A percentile compares a stretch with the other conserved stretches of the same genome.
Evolutionary conservation across 805 yeast genomes (phyloP).

Genomic region (Starmerella lactis-condensi): DNA sequence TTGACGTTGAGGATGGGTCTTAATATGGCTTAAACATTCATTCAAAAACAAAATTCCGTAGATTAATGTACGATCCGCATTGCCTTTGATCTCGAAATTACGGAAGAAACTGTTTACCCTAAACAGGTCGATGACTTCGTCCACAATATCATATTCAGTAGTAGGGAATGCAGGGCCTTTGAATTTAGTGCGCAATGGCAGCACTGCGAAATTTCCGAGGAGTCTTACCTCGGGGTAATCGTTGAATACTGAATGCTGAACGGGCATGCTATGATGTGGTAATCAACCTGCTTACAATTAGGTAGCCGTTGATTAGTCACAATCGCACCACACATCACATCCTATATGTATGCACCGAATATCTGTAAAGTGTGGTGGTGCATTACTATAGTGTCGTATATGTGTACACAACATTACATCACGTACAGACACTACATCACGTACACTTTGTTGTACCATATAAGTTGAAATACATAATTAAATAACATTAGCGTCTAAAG

Average conservation of each 20-base stretch:
- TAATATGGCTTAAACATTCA: conserved; percentile 56
- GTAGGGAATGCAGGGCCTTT: conserved; percentile 86
- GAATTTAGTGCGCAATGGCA: conserved; percentile 67
- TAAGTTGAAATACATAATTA: too few relatives aligned
- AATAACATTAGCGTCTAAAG: background rate
- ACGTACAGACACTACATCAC: too few relatives aligned
- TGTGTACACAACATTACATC: too few relatives aligned
- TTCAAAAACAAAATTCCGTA: conserved; percentile 83
- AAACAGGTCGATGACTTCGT: conserved; percentile 77
- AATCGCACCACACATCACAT: too few relatives aligned
- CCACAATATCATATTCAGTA: conserved; percentile 69
- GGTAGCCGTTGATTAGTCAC: too few relatives aligned
- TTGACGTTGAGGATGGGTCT: conserved; percentile 28
- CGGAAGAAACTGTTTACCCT: conserved; percentile 92
- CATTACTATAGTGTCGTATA: too few relatives aligned
- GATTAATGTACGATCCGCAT: conserved; percentile 79
- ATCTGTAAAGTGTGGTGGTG: too few relatives aligned
- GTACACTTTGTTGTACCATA: too few relatives aligned
- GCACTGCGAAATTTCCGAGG: conserved; percentile 57
- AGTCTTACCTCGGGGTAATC: conserved; percentile 26
- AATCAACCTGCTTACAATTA: too few relatives aligned
- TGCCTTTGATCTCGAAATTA: conserved; percentile 91
- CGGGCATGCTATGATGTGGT: too few relatives aligned
- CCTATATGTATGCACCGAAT: too few relatives aligned
- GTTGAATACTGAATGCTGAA: conserved; percentile 19